Conservation (phyloP, 208 protist species). For the Acanthamoeba lenticulata region DNA sequence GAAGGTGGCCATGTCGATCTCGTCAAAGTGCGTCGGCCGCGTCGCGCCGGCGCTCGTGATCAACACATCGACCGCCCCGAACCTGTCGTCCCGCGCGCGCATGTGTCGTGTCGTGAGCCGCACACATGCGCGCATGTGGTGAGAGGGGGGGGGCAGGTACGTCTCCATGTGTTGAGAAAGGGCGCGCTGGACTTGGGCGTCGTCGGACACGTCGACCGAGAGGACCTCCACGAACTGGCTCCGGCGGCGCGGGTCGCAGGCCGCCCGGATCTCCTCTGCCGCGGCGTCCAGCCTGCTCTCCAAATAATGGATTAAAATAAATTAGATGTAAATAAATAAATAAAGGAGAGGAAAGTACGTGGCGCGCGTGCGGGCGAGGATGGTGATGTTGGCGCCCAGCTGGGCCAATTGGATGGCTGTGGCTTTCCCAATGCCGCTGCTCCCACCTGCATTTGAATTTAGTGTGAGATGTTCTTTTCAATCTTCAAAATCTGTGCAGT, state of each 20-base stretch:
- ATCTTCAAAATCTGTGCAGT: neutral
- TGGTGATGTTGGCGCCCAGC: conserved; percentile 69
- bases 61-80: conserved; percentile 70
- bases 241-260: neutral
- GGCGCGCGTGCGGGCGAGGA: conserved; percentile 63
- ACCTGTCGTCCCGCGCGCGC: neutral
- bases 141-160: neutral
- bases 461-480: neutral
- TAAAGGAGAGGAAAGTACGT: neutral
- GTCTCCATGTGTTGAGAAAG: neutral
- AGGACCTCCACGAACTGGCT: conserved; percentile 67
- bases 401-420: conserved; percentile 56
- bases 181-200: neutral
- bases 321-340: conserved; percentile 31
- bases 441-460: neutral
- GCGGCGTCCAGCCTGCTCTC: conserved; percentile 52
- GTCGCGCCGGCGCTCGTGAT: conserved; percentile 73
- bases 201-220: conserved; percentile 59
- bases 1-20: conserved; percentile 63
- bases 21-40: conserved; percentile 70
- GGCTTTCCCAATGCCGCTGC: conserved; percentile 74
- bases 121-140: neutral
- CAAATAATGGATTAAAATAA: neutral
- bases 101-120: neutral
- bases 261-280: conserved; percentile 31